Percentiles rank a stretch among this genome's conserved stretches.
phyloP scores from a whole-genome alignment of 2,329 filamentous ascomycete genomes.

The Knufia fluminis region DNA sequence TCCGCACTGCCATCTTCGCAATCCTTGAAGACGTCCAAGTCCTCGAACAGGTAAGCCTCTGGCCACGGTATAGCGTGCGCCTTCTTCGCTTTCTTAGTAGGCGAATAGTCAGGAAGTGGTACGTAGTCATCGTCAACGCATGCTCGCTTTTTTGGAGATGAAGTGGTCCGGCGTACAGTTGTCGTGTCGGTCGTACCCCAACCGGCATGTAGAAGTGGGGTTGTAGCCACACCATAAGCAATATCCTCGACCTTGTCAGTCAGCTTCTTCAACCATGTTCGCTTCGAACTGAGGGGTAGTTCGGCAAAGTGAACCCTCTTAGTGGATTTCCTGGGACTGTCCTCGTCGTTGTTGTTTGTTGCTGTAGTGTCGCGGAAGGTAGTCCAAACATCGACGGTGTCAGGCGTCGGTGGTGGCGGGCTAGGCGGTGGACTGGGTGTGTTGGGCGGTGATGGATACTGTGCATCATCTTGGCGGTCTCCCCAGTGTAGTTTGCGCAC shows the following conservation, averaged over 20 bases:
- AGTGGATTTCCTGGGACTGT: background rate
- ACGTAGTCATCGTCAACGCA: background rate
- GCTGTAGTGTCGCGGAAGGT: background rate
- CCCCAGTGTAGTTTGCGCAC: background rate
- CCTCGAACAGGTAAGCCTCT: constrained; percentile 13
- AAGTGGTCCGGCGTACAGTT: background rate
- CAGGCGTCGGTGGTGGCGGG: background rate
- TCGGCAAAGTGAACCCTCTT: background rate
- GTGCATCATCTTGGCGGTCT: background rate
- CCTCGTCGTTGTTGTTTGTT: background rate
- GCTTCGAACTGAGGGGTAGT: background rate
- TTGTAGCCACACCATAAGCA: background rate
- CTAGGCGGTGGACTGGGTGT: background rate
- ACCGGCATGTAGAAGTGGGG: background rate
- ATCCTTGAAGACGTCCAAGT: constrained; percentile 13
- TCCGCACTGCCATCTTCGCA: background rate
- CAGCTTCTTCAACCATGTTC: background rate
- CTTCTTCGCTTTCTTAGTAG: background rate
- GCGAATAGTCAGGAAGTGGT: background rate
- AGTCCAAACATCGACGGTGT: background rate
- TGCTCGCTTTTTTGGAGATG: background rate
- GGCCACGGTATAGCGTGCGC: background rate
- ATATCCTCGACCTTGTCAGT: background rate
- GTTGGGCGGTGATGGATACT: background rate
- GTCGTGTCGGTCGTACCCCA: background rate